Evolutionary conservation across 2,329 filamentous ascomycete species (phyloP).

Genomic region (Epicoccum nigrum): DNA sequence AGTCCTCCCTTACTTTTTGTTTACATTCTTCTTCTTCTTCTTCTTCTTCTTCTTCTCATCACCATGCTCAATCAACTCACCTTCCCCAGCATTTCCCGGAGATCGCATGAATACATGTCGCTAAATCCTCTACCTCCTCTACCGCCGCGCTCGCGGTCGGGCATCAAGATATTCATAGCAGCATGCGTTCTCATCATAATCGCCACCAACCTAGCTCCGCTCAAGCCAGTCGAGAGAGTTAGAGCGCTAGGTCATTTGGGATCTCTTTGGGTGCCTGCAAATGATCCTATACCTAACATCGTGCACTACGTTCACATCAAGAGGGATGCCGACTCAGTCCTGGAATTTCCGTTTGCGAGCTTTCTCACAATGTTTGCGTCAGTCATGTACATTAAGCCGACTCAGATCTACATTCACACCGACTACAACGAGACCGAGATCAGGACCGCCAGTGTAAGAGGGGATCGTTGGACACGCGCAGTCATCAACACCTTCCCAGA

Average conservation of each 20-base stretch:
- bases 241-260: conserved; percentile 3
- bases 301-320: conserved; percentile 28
- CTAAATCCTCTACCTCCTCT: conserved; percentile 6
- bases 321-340: conserved; percentile 15
- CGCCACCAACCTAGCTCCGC: conserved; percentile 1
- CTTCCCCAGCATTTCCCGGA: conserved; percentile 5
- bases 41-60: neutral
- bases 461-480: conserved; percentile 23
- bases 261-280: neutral
- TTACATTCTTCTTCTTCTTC: neutral
- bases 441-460: conserved; percentile 10
- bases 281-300: conserved; percentile 25
- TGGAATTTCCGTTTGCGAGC: conserved; percentile 19
- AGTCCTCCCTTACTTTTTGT: neutral
- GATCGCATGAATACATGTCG: conserved; percentile 13
- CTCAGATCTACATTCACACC: conserved; percentile 30
- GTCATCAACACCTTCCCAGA: conserved; percentile 25
- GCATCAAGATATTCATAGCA: conserved; percentile 9
- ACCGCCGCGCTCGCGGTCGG: conserved; percentile 8
- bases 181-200: conserved; percentile 3
- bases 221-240: neutral
- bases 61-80: conserved; percentile 3
- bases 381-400: conserved; percentile 21
- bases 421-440: conserved; percentile 26
- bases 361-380: conserved; percentile 25